phyloP scores from a whole-genome alignment of 2,329 filamentous ascomycete genomes.

The Dothideomycetes sp. region DNA sequence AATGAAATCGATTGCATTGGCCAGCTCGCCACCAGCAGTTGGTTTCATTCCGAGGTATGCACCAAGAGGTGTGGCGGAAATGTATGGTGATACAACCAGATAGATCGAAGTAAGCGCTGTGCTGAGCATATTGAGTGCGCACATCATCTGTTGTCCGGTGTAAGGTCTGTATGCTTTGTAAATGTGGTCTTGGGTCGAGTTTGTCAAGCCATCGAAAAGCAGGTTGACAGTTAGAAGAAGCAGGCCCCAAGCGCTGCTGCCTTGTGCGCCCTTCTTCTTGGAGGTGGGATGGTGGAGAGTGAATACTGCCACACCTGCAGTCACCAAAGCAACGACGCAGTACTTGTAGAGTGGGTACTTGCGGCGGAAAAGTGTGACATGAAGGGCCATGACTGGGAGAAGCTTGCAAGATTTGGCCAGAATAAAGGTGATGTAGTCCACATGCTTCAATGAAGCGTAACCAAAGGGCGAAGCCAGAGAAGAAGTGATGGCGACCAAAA shows the following conservation, averaged over 20 bases:
- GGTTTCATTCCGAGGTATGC: constrained; percentile 33
- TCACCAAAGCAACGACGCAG: constrained; percentile 82
- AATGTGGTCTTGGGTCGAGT: constrained; percentile 93
- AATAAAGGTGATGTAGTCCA: constrained; percentile 97
- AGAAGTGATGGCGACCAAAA: constrained; percentile 77
- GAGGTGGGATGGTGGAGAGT: constrained; percentile 73
- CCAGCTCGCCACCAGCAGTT: constrained; percentile 58
- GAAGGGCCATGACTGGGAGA: constrained; percentile 95
- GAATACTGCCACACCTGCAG: constrained; percentile 86
- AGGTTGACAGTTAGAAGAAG: constrained; percentile 80
- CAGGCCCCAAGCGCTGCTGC: constrained; percentile 68
- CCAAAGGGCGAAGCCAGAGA: constrained; percentile 92
- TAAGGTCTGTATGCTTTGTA: constrained; percentile 70
- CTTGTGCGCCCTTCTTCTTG: constrained; percentile 33
- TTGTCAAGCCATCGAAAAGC: constrained; percentile 90
- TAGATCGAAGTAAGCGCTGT: constrained; percentile 69
- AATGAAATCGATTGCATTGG: constrained; percentile 73
- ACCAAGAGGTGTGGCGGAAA: constrained; percentile 52
- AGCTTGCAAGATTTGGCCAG: constrained; percentile 97
- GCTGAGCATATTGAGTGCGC: constrained; percentile 84
- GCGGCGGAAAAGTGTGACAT: constrained; percentile 82
- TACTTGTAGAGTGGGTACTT: constrained; percentile 95
- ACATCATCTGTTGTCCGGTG: constrained; percentile 98
- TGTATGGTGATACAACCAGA: constrained; percentile 66
- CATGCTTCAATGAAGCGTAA: constrained; percentile 82